A percentile compares a stretch with the other conserved stretches of the same genome.
Evolutionary conservation across 306 rosid species (phyloP).

Genomic region (Mucuna pruriens): DNA sequence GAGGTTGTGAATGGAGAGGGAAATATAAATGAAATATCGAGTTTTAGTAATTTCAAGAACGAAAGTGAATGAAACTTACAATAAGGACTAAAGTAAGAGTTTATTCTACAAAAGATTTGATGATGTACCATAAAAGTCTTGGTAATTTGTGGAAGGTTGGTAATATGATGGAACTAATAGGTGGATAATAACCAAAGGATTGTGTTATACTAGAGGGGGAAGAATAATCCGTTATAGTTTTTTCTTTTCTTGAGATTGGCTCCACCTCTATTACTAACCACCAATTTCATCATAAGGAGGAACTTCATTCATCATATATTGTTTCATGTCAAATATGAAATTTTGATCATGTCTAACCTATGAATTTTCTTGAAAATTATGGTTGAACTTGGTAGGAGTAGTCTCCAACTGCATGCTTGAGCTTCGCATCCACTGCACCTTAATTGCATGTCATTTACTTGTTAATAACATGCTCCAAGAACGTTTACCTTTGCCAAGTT

Average conservation of each 20-base stretch:
- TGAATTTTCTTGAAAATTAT: not conserved
- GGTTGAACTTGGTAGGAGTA: no score
- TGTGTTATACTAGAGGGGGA: not conserved
- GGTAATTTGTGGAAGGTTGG: not conserved
- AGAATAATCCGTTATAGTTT: no score
- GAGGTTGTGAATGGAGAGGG: not conserved
- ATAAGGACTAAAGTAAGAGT: not conserved
- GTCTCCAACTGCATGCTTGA: no score
- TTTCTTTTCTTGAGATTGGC: not conserved
- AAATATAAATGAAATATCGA: not conserved
- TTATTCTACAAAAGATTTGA: not conserved
- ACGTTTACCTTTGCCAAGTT: no score
- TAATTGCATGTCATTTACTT: no score
- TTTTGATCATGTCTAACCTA: not conserved
- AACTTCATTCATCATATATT: not conserved
- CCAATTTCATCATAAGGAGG: not conserved
- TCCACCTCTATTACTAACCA: not conserved
- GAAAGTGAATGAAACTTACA: not conserved
- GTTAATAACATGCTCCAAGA: no score
- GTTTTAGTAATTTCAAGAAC: not conserved
- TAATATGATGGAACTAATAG: not conserved
- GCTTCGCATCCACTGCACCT: no score
- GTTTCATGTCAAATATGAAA: not conserved
- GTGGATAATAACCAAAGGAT: not conserved
- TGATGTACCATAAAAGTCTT: not conserved